These are phyloP conservation scores for Hyparrhenia diplandra DNA, from an alignment of 176 grass and related monocot species.

Conservation along the genomic window DNA sequence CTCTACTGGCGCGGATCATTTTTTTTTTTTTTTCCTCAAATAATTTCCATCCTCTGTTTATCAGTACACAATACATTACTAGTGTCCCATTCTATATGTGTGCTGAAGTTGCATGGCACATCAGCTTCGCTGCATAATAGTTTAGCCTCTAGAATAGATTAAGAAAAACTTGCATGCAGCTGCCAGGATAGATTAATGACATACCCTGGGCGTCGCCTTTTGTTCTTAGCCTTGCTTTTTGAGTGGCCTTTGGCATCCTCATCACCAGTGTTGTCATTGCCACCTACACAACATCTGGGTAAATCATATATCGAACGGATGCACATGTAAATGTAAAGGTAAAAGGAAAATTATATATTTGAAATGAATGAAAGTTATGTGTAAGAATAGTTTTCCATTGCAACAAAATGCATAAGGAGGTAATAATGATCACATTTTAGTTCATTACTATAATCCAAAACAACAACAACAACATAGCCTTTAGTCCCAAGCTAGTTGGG, in stretches of 20 bases:
- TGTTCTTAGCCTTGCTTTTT: conserved; percentile 83
- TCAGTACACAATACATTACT: neutral
- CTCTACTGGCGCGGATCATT: neutral
- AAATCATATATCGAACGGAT: conserved; percentile 5
- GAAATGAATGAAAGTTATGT: neutral
- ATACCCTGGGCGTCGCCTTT: conserved; percentile 63
- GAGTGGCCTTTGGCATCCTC: conserved; percentile 50
- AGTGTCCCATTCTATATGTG: neutral
- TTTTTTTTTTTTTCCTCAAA: neutral
- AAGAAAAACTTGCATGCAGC: neutral
- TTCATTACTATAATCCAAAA: too few species aligned
- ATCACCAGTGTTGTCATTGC: conserved; percentile 45
- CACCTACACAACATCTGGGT: conserved; percentile 39
- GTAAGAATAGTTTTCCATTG: neutral
- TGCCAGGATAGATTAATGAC: conserved; percentile 9
- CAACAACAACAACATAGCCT: too few species aligned
- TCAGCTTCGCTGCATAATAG: neutral
- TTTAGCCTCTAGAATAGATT: neutral
- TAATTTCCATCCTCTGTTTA: neutral
- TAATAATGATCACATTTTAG: neutral
- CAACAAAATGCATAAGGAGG: neutral
- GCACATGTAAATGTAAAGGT: conserved; percentile 1
- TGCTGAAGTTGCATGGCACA: neutral
- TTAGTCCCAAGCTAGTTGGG: too few species aligned
- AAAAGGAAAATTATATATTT: neutral